A percentile compares a stretch with the other conserved stretches of the same genome.
These are phyloP conservation scores for Globisporangium yorkense DNA, from an alignment of 352 stramenopile genomes.

Conservation along the genomic window DNA sequence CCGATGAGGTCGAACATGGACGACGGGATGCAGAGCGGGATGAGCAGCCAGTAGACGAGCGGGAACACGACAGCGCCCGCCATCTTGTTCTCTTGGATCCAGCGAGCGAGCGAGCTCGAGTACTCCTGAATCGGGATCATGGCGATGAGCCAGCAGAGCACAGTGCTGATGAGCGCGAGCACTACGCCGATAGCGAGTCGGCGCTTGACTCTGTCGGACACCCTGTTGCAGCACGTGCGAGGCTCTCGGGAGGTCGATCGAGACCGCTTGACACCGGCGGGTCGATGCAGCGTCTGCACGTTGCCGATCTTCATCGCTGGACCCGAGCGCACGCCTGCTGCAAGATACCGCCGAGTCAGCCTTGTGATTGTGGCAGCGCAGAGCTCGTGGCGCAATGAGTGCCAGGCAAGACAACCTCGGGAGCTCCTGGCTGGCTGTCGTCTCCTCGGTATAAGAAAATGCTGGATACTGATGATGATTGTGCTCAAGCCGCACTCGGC, in stretches of 20 bases:
- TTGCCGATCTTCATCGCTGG: background rate
- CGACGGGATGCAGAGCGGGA: conserved; percentile 60
- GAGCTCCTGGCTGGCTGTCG: background rate
- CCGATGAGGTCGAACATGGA: conserved; percentile 60
- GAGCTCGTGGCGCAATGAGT: background rate
- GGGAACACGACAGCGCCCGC: conserved; percentile 46
- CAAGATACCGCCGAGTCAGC: background rate
- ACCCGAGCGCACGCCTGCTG: background rate
- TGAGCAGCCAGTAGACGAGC: conserved; percentile 44
- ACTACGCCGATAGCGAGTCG: conserved; percentile 22
- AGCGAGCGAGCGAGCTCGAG: conserved; percentile 22
- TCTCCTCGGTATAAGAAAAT: background rate
- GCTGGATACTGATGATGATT: background rate
- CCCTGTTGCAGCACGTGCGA: background rate
- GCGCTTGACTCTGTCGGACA: conserved; percentile 11
- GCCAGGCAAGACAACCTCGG: too few relatives aligned
- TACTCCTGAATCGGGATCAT: conserved; percentile 43
- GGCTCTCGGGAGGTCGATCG: background rate
- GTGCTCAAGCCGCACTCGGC: background rate
- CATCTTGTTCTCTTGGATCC: conserved; percentile 41
- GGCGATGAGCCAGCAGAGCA: conserved; percentile 16
- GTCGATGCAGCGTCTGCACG: background rate
- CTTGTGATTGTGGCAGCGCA: background rate
- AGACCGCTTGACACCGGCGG: background rate
- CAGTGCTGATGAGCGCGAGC: conserved; percentile 8